Conservation (phyloP, 2,329 filamentous ascomycete genomes). For the Paradendryphiella salina region DNA sequence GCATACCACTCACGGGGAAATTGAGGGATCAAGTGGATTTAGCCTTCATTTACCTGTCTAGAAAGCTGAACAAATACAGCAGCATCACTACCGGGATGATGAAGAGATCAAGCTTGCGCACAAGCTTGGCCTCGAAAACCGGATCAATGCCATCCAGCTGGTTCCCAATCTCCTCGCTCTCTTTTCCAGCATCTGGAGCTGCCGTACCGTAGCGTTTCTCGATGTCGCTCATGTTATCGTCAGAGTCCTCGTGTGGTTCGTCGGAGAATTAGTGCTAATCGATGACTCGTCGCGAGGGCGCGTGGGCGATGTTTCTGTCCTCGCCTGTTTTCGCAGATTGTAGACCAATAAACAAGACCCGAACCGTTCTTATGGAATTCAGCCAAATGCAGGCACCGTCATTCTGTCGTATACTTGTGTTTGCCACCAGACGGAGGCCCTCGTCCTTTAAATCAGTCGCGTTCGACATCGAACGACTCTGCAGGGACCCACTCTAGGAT, state of each 20-base stretch:
- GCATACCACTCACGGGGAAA: no score
- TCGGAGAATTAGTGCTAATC: neutral
- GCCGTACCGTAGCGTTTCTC: conserved; percentile 29
- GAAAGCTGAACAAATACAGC: conserved; percentile 74
- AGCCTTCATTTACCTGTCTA: conserved; percentile 63
- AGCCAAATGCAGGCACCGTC: conserved; percentile 24
- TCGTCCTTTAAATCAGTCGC: conserved; percentile 28
- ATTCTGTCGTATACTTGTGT: conserved; percentile 18
- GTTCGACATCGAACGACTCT: conserved; percentile 12
- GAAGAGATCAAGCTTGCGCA: conserved; percentile 66
- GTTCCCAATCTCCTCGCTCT: conserved; percentile 32
- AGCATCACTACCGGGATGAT: conserved; percentile 69
- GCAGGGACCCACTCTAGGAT: conserved; percentile 11
- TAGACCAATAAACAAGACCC: neutral
- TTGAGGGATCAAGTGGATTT: no score
- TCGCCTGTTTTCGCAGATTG: neutral
- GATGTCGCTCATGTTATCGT: conserved; percentile 33
- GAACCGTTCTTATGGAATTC: conserved; percentile 12
- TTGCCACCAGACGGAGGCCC: conserved; percentile 17
- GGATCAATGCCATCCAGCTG: conserved; percentile 42
- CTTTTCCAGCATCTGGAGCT: conserved; percentile 16
- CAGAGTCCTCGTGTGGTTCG: neutral
- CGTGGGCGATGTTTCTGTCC: neutral
- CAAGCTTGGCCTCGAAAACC: conserved; percentile 57
- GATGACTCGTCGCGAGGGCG: conserved; percentile 11